Base-by-base conservation (phyloP, 257 asterid species). In the Nicotiana tabacum region DNA sequence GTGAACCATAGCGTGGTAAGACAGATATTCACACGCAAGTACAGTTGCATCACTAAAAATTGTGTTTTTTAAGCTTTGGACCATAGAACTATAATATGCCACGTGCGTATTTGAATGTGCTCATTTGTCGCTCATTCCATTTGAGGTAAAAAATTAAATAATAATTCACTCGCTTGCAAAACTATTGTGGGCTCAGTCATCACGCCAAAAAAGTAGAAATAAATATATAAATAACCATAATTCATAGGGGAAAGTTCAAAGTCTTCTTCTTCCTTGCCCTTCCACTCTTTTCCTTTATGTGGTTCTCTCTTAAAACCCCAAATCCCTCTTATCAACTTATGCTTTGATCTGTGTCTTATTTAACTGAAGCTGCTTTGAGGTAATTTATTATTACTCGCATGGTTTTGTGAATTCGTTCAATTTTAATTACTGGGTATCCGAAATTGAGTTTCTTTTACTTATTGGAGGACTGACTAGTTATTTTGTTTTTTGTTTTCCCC, bases 281-380 rank as follows among this genome's bases (percentile, higher is more conserved):
- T 72, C 78, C 79, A 46, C 60, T 3, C 61, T 43, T 72, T 72
- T 24, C 21, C 60, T 24, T 13, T 72, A 37, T 21, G 58, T 70
- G 78, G 58, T 24, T 70, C 24, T 58, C 79, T 72, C 79, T 72
- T 61, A 46, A 72, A 72, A 24, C 61, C 79, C 57, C 79, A 72
- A 72, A 72, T 46, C 24, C 21, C 27, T 48, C 39, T 72, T 5
- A 24, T 72, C 39, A 72, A 12, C 6, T 69, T 69, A 4, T 10
- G 1, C 58, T 69, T 21, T 70, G 78, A 70, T 70, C n/a, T 18
- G 48, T 39, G 21, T n/a, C 78, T 3, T 39, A 69, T 69, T 39
- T n/a, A 69, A 29, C 43, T 69, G 77, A 69, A 69, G 77, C n/a
- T 39, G 21, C 5, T 70, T 70, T 72, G 39, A 72, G 79, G 79